These are phyloP conservation scores for Cucurbita ficifolia DNA, from an alignment of 306 rosid genomes.

Conservation along the genomic window DNA sequence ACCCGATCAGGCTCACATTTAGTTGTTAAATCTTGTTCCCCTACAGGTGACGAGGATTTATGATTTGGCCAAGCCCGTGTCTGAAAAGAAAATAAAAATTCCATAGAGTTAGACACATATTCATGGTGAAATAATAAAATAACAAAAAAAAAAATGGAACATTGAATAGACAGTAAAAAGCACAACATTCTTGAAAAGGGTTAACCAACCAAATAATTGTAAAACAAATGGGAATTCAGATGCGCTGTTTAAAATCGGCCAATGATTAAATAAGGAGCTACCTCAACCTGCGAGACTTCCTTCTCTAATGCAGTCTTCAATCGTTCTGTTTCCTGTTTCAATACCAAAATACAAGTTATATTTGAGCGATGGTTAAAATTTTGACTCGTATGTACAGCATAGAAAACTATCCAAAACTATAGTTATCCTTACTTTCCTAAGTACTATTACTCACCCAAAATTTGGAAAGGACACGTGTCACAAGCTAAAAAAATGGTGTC, in stretches of 20 bases:
- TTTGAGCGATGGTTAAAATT: background rate
- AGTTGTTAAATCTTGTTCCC: conserved; percentile 27
- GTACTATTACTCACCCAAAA: background rate
- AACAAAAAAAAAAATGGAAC: background rate
- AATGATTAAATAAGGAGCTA: conserved; percentile 13
- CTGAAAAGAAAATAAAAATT: conserved; percentile 29
- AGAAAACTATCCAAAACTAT: background rate
- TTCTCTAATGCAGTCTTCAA: conserved; percentile 54
- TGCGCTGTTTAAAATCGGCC: background rate
- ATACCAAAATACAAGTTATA: conserved; percentile 8
- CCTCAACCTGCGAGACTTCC: conserved; percentile 66
- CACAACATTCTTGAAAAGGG: background rate
- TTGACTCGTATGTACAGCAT: background rate
- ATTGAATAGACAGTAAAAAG: background rate
- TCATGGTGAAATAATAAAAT: background rate
- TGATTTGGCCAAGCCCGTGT: conserved; percentile 34
- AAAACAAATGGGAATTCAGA: background rate
- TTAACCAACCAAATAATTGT: background rate
- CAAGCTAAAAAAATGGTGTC: background rate
- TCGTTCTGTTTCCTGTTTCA: conserved; percentile 69
- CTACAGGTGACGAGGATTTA: conserved; percentile 34
- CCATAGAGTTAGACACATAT: conserved; percentile 12
- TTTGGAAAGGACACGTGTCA: background rate
- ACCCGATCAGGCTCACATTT: conserved; percentile 49
- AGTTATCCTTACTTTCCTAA: background rate